A percentile compares a stretch with the other conserved stretches of the same genome.
Evolutionary conservation across 2,329 filamentous ascomycete species (phyloP).

Genomic region (Helotiales sp.): DNA sequence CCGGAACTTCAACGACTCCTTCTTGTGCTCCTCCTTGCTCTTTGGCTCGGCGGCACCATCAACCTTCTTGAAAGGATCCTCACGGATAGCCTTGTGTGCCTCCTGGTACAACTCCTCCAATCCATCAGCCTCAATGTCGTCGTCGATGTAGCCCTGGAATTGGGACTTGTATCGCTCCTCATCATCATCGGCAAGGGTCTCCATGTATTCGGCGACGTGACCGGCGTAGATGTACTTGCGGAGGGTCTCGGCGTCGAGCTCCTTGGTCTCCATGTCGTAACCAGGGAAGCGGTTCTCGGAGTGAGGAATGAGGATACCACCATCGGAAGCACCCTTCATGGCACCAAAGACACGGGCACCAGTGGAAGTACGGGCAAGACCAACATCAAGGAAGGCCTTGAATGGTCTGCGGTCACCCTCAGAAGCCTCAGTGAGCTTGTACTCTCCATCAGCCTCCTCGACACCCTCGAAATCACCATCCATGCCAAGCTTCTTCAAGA

Average conservation of each 20-base stretch:
- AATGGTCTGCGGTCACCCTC: conserved; percentile 97
- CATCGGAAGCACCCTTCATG: conserved; percentile 99
- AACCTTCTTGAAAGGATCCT: conserved; percentile 96
- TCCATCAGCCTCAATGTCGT: conserved; percentile 93
- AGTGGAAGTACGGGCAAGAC: conserved; percentile 94
- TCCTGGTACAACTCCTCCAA: conserved; percentile 96
- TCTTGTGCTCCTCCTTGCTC: conserved; percentile 96
- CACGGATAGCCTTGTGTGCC: conserved; percentile 94
- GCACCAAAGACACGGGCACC: conserved; percentile 98
- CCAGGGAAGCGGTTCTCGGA: conserved; percentile 99
- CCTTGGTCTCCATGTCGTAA: conserved; percentile 95
- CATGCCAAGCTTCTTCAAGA: conserved; percentile 94
- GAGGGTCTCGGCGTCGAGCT: conserved; percentile 94
- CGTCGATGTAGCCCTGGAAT: conserved; percentile 97
- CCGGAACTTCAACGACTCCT: conserved; percentile 89
- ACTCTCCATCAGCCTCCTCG: conserved; percentile 96
- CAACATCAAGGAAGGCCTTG: conserved; percentile 98
- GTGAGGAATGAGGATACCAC: conserved; percentile 95
- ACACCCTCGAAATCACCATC: conserved; percentile 93
- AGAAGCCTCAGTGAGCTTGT: conserved; percentile 88
- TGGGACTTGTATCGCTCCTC: conserved; percentile 99
- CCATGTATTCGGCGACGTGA: conserved; percentile 99
- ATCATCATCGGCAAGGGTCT: conserved; percentile 98
- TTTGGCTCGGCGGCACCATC: conserved; percentile 78
- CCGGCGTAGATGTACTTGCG: conserved; percentile 99